These are phyloP conservation scores for Phycomyces nitens DNA, from an alignment of 192 early-diverging fungal genomes.

Conservation along the genomic window DNA sequence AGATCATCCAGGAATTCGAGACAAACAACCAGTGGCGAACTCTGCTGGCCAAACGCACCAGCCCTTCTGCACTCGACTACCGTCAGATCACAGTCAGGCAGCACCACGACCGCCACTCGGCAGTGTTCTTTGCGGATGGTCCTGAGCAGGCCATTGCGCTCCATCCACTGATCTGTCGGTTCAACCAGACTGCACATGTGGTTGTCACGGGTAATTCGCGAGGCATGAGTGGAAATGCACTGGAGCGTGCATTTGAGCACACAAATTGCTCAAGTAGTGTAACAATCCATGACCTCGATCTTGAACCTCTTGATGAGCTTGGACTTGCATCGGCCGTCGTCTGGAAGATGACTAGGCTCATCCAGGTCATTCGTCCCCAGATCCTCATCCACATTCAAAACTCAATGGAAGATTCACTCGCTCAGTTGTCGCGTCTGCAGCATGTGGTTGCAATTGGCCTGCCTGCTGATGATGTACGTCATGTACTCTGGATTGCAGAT, in stretches of 20 bases:
- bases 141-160: slow-evolving; percentile 22
- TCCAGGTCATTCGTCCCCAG: slow-evolving; percentile 36
- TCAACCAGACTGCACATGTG: slow-evolving; percentile 19
- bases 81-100: slow-evolving; percentile 13
- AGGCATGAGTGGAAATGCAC: slow-evolving; percentile 9
- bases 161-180: slow-evolving; percentile 34
- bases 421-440: not conserved
- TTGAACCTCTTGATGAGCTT: slow-evolving; percentile 1
- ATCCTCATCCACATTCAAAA: slow-evolving; percentile 43
- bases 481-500: slow-evolving; percentile 51
- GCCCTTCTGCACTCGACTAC: slow-evolving; percentile 20
- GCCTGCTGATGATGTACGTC: slow-evolving; percentile 42
- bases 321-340: slow-evolving; percentile 23
- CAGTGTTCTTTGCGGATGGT: slow-evolving; percentile 22
- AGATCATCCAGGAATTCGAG: not conserved
- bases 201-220: slow-evolving; percentile 18
- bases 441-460: slow-evolving; percentile 35
- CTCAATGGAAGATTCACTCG: slow-evolving; percentile 6
- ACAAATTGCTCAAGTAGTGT: slow-evolving; percentile 1
- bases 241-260: not conserved
- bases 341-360: slow-evolving; percentile 28
- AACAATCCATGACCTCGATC: slow-evolving; percentile 13
- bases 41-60: not conserved
- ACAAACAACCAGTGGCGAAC: slow-evolving; percentile 32
- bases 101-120: slow-evolving; percentile 21